Percentiles rank a stretch among this genome's conserved stretches.
Conservation (phyloP, 257 asterid species). For the Perilla frutescens region DNA sequence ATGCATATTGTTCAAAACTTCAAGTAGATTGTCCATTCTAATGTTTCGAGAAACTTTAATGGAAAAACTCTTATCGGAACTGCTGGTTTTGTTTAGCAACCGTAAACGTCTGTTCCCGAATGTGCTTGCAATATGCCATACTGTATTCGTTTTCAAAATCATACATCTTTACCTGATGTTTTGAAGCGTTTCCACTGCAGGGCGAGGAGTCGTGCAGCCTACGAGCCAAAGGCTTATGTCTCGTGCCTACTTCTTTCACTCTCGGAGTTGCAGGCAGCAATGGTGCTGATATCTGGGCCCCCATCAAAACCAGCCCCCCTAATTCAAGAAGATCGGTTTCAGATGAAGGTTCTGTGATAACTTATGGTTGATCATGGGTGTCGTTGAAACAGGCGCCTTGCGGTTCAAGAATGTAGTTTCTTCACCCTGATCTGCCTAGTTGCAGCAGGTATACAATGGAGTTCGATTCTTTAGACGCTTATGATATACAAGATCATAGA, state of each 20-base stretch:
- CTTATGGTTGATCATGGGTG: slow-evolving; percentile 28
- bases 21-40: too few relatives aligned
- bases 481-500: neutral
- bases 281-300: slow-evolving; percentile 99
- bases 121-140: neutral
- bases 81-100: too few relatives aligned
- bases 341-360: slow-evolving; percentile 36
- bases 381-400: neutral
- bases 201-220: slow-evolving; percentile 57
- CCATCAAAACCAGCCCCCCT: slow-evolving; percentile 55
- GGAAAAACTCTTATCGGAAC: too few relatives aligned
- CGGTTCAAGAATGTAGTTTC: neutral
- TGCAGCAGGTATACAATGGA: neutral
- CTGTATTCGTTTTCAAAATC: too few relatives aligned
- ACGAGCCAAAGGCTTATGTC: slow-evolving; percentile 72
- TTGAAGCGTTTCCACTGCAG: slow-evolving; percentile 34
- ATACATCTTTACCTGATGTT: neutral
- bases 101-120: too few relatives aligned
- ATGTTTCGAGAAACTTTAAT: too few relatives aligned
- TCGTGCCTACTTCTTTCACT: slow-evolving; percentile 70
- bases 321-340: slow-evolving; percentile 36
- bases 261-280: slow-evolving; percentile 73
- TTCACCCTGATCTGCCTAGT: neutral
- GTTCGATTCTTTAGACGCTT: too few relatives aligned
- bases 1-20: slow-evolving; percentile 14